Conservation (phyloP, 176 grass and related monocot genomes). For the Aegilops sharonensis region DNA sequence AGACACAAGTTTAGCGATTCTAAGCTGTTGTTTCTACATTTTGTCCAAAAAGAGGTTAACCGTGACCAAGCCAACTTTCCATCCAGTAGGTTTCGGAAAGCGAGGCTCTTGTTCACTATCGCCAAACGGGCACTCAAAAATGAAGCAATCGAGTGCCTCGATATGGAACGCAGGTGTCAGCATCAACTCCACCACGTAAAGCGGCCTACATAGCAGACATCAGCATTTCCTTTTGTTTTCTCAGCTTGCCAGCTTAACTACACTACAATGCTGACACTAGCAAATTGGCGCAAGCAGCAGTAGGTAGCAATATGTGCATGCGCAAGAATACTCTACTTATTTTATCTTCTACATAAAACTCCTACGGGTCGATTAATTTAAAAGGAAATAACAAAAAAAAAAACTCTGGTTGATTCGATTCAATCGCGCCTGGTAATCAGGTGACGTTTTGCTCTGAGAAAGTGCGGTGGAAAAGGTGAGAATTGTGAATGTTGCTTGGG, state of each 20-base stretch:
- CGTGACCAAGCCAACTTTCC: slow-evolving; percentile 33
- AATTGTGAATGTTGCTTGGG: slow-evolving; percentile 2
- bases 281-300: neutral
- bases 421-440: neutral
- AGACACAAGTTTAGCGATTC: slow-evolving; percentile 6
- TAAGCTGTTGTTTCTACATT: neutral
- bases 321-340: neutral
- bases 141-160: slow-evolving; percentile 36
- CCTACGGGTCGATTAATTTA: too few relatives aligned
- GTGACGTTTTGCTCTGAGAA: neutral
- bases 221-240: slow-evolving; percentile 37
- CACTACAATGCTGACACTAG: slow-evolving; percentile 14
- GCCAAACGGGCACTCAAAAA: slow-evolving; percentile 31
- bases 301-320: neutral
- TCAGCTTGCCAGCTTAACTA: slow-evolving; percentile 17
- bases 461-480: neutral
- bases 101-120: slow-evolving; percentile 18
- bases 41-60: neutral
- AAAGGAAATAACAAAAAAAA: too few relatives aligned
- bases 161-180: slow-evolving; percentile 42
- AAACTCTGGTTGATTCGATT: neutral
- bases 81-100: slow-evolving; percentile 7
- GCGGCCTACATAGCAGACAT: slow-evolving; percentile 32
- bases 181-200: slow-evolving; percentile 46
- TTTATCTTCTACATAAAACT: neutral